These are phyloP conservation scores for Quercus gilva DNA, from an alignment of 306 rosid species.

Conservation along the genomic window DNA sequence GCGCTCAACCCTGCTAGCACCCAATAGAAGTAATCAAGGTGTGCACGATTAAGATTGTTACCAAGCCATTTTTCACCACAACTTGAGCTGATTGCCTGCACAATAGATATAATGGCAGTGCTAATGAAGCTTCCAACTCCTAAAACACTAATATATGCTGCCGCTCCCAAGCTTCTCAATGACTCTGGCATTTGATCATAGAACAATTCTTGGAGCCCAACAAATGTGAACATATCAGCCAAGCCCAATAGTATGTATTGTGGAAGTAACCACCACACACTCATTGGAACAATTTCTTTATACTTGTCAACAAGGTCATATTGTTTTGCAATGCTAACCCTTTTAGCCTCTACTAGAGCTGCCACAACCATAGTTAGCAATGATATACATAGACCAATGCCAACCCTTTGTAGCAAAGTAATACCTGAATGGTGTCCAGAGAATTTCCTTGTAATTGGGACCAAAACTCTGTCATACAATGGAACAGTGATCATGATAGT, in stretches of 20 bases:
- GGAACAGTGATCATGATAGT: slow-evolving; percentile 27
- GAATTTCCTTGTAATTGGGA: slow-evolving; percentile 22
- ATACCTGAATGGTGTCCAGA: slow-evolving; percentile 31
- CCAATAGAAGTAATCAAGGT: slow-evolving; percentile 42
- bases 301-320: slow-evolving; percentile 23
- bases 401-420: slow-evolving; percentile 39
- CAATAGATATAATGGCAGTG: slow-evolving; percentile 17
- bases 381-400: slow-evolving; percentile 35
- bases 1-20: slow-evolving; percentile 32
- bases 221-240: slow-evolving; percentile 12
- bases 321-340: slow-evolving; percentile 12
- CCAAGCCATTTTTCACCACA: slow-evolving; percentile 30
- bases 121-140: slow-evolving; percentile 40
- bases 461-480: slow-evolving; percentile 30
- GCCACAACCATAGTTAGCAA: slow-evolving; percentile 29
- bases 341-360: slow-evolving; percentile 30
- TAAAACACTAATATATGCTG: slow-evolving; percentile 20
- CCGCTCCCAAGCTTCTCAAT: slow-evolving; percentile 46
- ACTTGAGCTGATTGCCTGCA: background rate
- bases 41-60: slow-evolving; percentile 39
- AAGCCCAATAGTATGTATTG: slow-evolving; percentile 30
- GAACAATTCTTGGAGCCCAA: slow-evolving; percentile 39
- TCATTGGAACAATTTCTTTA: slow-evolving; percentile 31
- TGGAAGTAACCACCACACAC: slow-evolving; percentile 49
- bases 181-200: slow-evolving; percentile 41